Base-by-base conservation (phyloP, 2,329 filamentous ascomycete genomes). In the Talaromyces sp. region DNA sequence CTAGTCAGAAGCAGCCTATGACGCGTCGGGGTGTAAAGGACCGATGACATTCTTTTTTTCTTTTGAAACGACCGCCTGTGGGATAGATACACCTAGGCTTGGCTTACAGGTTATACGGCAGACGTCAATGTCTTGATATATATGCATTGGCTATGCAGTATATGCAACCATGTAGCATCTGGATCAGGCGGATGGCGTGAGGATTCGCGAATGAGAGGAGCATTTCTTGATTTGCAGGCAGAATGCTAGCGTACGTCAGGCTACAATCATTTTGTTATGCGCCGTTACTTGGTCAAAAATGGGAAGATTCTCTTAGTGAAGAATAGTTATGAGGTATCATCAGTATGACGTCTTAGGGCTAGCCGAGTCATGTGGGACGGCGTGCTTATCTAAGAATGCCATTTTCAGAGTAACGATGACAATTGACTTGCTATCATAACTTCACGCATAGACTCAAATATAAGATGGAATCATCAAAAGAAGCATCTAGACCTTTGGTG, bases 331-430 rank as follows among this genome's bases (percentile, higher is more conserved):
- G 33, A 39, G 18, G 54, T 40, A 57, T 42, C 54, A 57, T 57
- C 54, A 57, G 54, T 7, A 57, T 57, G 54, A 57, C 54, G 54
- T 54, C 31, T 57, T 57, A 57, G 54, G 54, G 54, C 54, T 57
- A 25, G 54, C 14, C 14, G 6, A 37, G 35, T 57, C 54, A 57
- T 57, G 54, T 57, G 54, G 33, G 31, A 56, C 18, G 5, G 8
- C 6, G 3, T 28, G 46, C 48, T 35, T 21, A 54, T 18, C 28
- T 54, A 54, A 54, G n/a, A 35, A 21, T 21, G n/a, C 2, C 7
- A 31, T 12, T 50, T 2, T 7, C n/a, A n/a, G n/a, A n/a, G n/a
- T n/a, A n/a, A n/a, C n/a, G n/a, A n/a, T n/a, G n/a, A n/a, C n/a
- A n/a, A n/a, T n/a, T n/a, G n/a, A n/a, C n/a, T n/a, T n/a, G n/a